Base-by-base conservation (phyloP, 2,329 filamentous ascomycete genomes). In the Sporothrix variecibatus region DNA sequence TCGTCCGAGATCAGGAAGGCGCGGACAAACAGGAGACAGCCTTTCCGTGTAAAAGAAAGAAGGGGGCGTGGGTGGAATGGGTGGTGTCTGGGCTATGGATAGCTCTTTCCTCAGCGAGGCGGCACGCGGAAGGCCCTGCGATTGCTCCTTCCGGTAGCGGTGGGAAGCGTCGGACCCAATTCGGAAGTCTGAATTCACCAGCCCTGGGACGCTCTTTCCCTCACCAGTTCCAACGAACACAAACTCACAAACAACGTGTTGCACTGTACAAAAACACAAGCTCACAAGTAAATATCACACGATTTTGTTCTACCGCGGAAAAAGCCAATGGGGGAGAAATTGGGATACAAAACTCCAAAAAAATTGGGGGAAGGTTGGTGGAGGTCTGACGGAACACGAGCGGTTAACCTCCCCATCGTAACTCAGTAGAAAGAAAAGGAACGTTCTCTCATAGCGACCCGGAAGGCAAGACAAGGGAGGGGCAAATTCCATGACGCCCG, bases 401-500 rank as follows among this genome's bases (percentile, higher is more conserved):
- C 53, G n/a, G 53, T 60, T 8, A 34, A 34, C 34, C 34, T 43
- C 15, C 43, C 43, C 51, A 28, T 7, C 51, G 51, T 15, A 56
- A 56, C 12, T 15, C 31, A 34, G 58, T 40, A 34, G 58, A 43
- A 23, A 58, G 51, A 40, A 58, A 51, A 26, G 8, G 40, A 68
- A 11, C 28, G 26, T 58, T 58, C 68, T 26, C 49, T 38, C 67
- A 53, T 26, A 23, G 67, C 51, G 68, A 58, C 46, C 67, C 43
- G 20, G 28, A 23, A 53, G 43, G 62, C 62, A 67, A 46, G 62
- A 67, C 62, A 28, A 64, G 49, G 26, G 71, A 67, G 71, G 71
- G 71, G 70, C 70, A 72, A 72, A 72, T 72, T 71, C 56, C 56
- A 72, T 72, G 70, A 72, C 70, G 46, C 70, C 23, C 28, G 9